A percentile compares a stretch with the other conserved stretches of the same genome.
phyloP scores from a whole-genome alignment of 2,329 filamentous ascomycete species.

The Ophiostoma populinum region DNA sequence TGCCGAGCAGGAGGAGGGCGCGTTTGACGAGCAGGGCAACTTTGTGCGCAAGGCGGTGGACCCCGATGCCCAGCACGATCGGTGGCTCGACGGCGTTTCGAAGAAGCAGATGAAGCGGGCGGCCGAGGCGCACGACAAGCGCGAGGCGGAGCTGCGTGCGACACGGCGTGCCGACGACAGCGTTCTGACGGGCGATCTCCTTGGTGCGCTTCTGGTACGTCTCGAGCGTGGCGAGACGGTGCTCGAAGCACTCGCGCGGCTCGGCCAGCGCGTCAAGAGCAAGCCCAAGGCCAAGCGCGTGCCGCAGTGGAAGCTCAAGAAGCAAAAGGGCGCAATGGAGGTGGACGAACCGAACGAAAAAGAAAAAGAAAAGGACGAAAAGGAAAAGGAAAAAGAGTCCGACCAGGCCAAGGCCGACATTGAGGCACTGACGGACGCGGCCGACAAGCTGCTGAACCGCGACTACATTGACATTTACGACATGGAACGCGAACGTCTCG shows the following conservation, averaged over 20 bases:
- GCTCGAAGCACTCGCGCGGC: slow-evolving; percentile 68
- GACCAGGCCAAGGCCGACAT: slow-evolving; percentile 56
- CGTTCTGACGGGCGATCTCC: slow-evolving; percentile 66
- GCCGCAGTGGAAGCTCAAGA: slow-evolving; percentile 49
- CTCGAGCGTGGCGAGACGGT: slow-evolving; percentile 72
- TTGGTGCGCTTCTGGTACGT: slow-evolving; percentile 53
- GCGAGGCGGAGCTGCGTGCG: slow-evolving; percentile 58
- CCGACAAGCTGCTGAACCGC: slow-evolving; percentile 68
- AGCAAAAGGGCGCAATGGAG: slow-evolving; percentile 44
- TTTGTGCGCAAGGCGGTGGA: slow-evolving; percentile 80
- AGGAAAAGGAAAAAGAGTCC: slow-evolving; percentile 40
- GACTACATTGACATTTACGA: slow-evolving; percentile 89
- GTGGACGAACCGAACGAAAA: slow-evolving; percentile 57
- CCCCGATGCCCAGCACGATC: slow-evolving; percentile 78
- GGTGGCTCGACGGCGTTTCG: slow-evolving; percentile 79
- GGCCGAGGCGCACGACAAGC: slow-evolving; percentile 69
- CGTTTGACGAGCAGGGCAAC: slow-evolving; percentile 82
- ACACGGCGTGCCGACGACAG: slow-evolving; percentile 65
- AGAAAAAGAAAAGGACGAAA: slow-evolving; percentile 31
- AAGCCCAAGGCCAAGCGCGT: slow-evolving; percentile 36
- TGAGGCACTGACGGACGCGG: slow-evolving; percentile 70
- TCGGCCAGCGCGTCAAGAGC: slow-evolving; percentile 39
- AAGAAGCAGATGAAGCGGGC: slow-evolving; percentile 89
- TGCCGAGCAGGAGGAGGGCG: slow-evolving; percentile 76
- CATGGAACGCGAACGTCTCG: slow-evolving; percentile 63